Evolutionary conservation across 176 grass and related monocot species (phyloP).

Genomic region (Alopecurus myosuroides): DNA sequence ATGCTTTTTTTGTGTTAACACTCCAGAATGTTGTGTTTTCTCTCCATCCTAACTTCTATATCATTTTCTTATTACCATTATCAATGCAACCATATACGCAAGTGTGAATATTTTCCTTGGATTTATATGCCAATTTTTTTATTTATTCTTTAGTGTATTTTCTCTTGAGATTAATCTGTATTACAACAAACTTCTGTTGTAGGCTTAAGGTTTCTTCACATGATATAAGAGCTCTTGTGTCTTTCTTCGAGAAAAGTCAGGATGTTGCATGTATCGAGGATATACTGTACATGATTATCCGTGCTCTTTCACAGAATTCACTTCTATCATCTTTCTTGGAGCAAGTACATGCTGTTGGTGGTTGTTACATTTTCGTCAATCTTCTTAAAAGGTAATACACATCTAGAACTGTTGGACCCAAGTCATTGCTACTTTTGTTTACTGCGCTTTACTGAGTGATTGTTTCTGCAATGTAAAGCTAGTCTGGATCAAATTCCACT

Average conservation of each 20-base stretch:
- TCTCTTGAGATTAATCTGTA: constrained; percentile 12
- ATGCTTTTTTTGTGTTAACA: constrained; percentile 21
- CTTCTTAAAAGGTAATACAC: constrained; percentile 79
- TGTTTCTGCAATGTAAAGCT: constrained; percentile 30
- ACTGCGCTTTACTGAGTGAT: constrained; percentile 36
- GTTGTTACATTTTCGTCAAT: constrained; percentile 89
- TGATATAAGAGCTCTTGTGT: constrained; percentile 87
- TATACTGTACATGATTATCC: constrained; percentile 89
- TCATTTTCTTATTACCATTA: constrained; percentile 9
- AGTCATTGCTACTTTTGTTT: neutral
- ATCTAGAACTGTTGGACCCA: neutral
- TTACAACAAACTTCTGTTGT: constrained; percentile 22
- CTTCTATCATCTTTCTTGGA: constrained; percentile 78
- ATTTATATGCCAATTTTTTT: neutral
- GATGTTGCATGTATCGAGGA: constrained; percentile 97
- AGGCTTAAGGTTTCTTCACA: constrained; percentile 73
- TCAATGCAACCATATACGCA: constrained; percentile 7
- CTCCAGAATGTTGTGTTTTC: neutral
- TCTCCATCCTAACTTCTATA: neutral
- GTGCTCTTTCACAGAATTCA: constrained; percentile 69
- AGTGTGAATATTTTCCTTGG: constrained; percentile 21
- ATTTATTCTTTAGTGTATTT: neutral
- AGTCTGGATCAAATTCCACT: constrained; percentile 41
- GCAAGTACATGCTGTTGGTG: constrained; percentile 81
- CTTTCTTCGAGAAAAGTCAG: constrained; percentile 93